These are phyloP conservation scores for Mortierella sp. DNA, from an alignment of 371 early-diverging fungal genomes.

Conservation along the genomic window DNA sequence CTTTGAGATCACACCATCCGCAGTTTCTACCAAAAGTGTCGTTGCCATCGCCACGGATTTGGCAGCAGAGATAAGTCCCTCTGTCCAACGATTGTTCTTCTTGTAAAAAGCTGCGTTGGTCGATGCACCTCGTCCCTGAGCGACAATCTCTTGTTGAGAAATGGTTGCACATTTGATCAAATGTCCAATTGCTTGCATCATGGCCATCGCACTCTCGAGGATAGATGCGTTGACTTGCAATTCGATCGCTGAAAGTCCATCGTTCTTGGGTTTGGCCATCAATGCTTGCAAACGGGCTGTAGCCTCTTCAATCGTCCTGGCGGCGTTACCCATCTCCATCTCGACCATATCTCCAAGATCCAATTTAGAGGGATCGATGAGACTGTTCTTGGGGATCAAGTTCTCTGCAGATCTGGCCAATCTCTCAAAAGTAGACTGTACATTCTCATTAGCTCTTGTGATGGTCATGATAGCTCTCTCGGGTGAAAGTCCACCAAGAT, in stretches of 20 bases:
- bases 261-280: constrained; percentile 80
- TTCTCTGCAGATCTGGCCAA: constrained; percentile 82
- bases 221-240: constrained; percentile 93
- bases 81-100: constrained; percentile 99
- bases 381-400: constrained; percentile 71
- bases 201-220: constrained; percentile 89
- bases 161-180: constrained; percentile 94
- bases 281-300: constrained; percentile 85
- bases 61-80: constrained; percentile 97
- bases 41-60: constrained; percentile 95
- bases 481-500: constrained; percentile 78
- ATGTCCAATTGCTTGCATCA: constrained; percentile 95
- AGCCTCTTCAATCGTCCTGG: constrained; percentile 93
- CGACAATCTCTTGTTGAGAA: constrained; percentile 97
- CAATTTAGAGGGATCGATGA: constrained; percentile 64
- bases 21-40: constrained; percentile 91
- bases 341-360: constrained; percentile 95
- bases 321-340: constrained; percentile 93
- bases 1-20: constrained; percentile 95
- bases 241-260: constrained; percentile 78
- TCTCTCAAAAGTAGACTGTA: constrained; percentile 78
- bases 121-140: constrained; percentile 90
- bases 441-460: constrained; percentile 78
- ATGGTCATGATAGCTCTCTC: constrained; percentile 81
- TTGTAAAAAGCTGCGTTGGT: constrained; percentile 96